Evolutionary conservation across 768 basidiomycete genomes (phyloP).

Genomic region (Lactarius psammicola): DNA sequence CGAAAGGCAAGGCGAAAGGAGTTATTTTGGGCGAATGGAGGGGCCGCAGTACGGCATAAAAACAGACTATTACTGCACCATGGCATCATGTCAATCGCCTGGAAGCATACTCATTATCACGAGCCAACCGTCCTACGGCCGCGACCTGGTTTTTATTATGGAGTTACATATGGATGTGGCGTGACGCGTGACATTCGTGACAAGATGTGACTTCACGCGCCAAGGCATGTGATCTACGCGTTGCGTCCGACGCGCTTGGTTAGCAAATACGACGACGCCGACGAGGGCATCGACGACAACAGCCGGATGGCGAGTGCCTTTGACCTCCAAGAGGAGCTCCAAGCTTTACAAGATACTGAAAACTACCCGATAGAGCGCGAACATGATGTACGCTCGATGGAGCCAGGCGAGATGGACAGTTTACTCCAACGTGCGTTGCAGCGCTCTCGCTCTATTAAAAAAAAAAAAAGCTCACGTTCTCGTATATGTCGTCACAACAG

Average conservation of each 20-base stretch:
- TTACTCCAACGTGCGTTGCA: slow-evolving; percentile 56
- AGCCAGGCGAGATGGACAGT: slow-evolving; percentile 42
- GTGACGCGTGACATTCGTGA: slow-evolving; percentile 10
- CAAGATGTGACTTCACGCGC: slow-evolving; percentile 14
- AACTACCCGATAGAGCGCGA: slow-evolving; percentile 69
- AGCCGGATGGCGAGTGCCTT: slow-evolving; percentile 42
- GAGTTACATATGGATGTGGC: not conserved
- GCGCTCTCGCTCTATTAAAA: too few relatives aligned
- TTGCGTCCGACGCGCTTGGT: not conserved
- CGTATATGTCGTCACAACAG: slow-evolving; percentile 37
- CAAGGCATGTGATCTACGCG: slow-evolving; percentile 15
- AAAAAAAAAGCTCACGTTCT: slow-evolving; percentile 20
- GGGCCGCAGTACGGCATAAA: too few relatives aligned
- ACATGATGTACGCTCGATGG: slow-evolving; percentile 57
- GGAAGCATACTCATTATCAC: not conserved
- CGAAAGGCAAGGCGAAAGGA: too few relatives aligned
- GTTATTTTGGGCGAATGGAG: too few relatives aligned
- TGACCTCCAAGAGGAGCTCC: slow-evolving; percentile 77
- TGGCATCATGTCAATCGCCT: not conserved
- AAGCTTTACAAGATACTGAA: slow-evolving; percentile 57
- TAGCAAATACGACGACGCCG: not conserved
- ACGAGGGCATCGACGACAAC: not conserved
- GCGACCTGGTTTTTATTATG: not conserved
- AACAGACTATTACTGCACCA: too few relatives aligned
- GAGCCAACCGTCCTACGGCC: not conserved